Base-by-base conservation (phyloP, 2,329 filamentous ascomycete species). In the Phoma sp. region DNA sequence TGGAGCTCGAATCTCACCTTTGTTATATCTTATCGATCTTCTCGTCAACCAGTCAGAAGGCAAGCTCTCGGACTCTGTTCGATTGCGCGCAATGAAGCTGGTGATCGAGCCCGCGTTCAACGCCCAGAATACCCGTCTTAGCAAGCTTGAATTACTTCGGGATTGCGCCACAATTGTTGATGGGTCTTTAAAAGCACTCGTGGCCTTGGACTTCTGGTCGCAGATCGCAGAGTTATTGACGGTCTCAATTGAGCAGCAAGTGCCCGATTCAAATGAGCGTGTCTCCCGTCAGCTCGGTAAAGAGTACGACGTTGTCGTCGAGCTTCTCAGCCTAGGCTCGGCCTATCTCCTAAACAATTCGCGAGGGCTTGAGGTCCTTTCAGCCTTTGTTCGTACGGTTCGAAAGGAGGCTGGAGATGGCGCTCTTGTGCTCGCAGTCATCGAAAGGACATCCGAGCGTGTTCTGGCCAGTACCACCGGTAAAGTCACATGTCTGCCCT, bases 271-370 rank as follows among this genome's bases (percentile, higher is more conserved):
- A 1, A 65, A 59, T 14, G 68, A 69, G 25, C 66, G 58, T 9
- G 57, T 53, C 12, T 64, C 67, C 6, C 60, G 67, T 26, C 77
- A 84, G 29, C 71, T 87, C 47, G 85, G 88, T 12, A 84, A 86
- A 10, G 87, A 91, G 50, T 92, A 91, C 60, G 86, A 89, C 7
- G 85, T 89, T 45, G 77, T 89, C 20, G 81, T 87, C 14, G 87
- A 83, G 15, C 83, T 96, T 28, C 79, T 96, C 3, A 87, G 63
- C 77, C 81, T 60, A 86, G 90, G 15, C 70, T 89, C 40, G 72
- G 74, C 25, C 75, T 61, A 58, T 28, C 56, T 73, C 21, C 59
- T 70, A 12, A 56, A 56, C 11, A 54, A 43, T 20, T 32, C 60
- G 1, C 40, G 42, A 5, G 67, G 68, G 4, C 53, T 60, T 15